Conservation (phyloP, 176 grass and related monocot genomes). For the Echinochloa phyllopogon region DNA sequence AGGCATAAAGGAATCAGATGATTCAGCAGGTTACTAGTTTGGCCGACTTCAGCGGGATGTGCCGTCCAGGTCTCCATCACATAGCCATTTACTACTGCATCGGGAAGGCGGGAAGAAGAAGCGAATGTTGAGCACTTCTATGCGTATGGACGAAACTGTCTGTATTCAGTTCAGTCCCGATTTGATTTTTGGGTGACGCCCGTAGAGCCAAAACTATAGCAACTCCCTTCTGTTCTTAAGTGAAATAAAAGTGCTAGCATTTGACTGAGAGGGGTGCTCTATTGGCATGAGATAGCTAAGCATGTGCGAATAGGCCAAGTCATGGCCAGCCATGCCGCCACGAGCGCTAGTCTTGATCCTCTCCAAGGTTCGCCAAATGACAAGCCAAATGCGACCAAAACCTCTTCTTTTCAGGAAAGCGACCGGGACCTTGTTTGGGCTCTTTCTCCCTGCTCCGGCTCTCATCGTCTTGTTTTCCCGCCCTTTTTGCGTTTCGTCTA, state of each 20-base stretch:
- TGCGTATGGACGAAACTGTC: constrained; percentile 40
- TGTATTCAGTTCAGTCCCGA: constrained; percentile 23
- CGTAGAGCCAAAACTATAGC: background rate
- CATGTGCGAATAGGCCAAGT: constrained; percentile 30
- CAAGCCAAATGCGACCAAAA: constrained; percentile 30
- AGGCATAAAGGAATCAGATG: constrained; percentile 36
- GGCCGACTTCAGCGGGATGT: constrained; percentile 38
- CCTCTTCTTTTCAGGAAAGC: constrained; percentile 5
- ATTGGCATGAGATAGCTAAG: constrained; percentile 9
- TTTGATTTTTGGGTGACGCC: background rate
- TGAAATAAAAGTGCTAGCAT: background rate
- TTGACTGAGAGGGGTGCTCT: background rate
- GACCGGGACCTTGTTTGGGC: background rate
- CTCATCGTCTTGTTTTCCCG: constrained; percentile 41
- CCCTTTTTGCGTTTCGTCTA: constrained; percentile 32
- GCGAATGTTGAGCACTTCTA: constrained; percentile 25
- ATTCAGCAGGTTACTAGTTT: background rate
- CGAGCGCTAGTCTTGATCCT: constrained; percentile 9
- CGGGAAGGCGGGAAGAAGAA: constrained; percentile 36
- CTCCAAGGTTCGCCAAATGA: constrained; percentile 1
- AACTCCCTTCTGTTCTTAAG: background rate
- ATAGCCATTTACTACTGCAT: constrained; percentile 30
- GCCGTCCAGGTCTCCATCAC: constrained; percentile 25
- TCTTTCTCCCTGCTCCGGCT: background rate
- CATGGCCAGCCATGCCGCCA: constrained; percentile 49